Evolutionary conservation across 331 rosid genomes (phyloP), one percentile per base, ranked within the genome.

Genomic region (Arachis monticola): DNA sequence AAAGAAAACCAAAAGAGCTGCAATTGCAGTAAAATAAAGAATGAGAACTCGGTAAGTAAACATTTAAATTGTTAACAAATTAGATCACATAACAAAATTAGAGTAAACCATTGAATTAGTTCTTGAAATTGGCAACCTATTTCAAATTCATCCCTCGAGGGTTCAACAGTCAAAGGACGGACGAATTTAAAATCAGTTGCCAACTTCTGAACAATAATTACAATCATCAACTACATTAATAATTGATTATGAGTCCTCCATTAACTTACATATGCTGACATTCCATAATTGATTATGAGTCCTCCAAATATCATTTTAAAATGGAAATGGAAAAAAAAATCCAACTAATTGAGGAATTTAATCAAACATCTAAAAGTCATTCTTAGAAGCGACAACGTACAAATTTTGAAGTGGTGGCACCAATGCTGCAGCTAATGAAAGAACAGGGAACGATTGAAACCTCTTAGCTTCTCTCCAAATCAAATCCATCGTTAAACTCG

Each of bases 401-500:
- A 92, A 75, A 79, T 85, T 89, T 57, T 89, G 87, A 74, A 90
- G 72, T 17, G 99, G 97, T 5, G 97, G 90, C 8, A 89, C 86
- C 83, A 92, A 75, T 22, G 88, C 97, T 2, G 97, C 88, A 50
- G 93, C 96, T 6, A 95, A 67, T 0, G 92, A 85, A n/a, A 90
- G 82, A 74, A 87, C 55, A 77, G 93, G 88, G 63, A 61, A 77
- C 1, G 90, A 82, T 41, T 82, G 88, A 59, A 87, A 60, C 79
- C 76, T 83, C 64, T 80, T 84, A 40, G 87, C 87, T 79, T 92
- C 97, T 66, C 83, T 80, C 80, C 81, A 83, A 9, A 87, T 27
- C 70, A 92, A 56, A 66, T 76, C 84, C 79, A 67, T 76, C 1
- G 77, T 67, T 22, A 81, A 86, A 79, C 79, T 81, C 17, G 93